Evolutionary conservation across 345 rosid genomes (phyloP), one percentile per base, ranked within the genome.

Genomic region (Dovyalis caffra): DNA sequence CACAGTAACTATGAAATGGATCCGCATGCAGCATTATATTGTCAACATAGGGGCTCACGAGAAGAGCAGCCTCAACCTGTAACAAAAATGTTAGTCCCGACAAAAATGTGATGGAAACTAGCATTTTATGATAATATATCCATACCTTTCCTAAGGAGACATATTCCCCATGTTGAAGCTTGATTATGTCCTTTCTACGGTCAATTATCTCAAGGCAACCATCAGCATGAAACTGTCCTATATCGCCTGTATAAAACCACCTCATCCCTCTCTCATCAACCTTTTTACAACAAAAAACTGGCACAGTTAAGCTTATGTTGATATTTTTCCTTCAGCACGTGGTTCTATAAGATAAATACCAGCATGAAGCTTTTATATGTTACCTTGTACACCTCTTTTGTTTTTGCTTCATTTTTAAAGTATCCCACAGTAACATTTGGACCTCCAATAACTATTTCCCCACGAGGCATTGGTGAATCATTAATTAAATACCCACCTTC

Each of bases 111-210:
- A 40, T 35, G 34, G 40, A 61, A 60, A 31, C 0, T 69, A 28
- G 33, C 20, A 15, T 31, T 35, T 56, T 43, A 45, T 58, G 28
- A 71, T 47, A 76, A 37, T 76, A 72, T 26, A 23, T n/a, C 16
- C 76, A 76, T 82, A 95, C 99, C 92, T 96, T 96, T 83, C 98
- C 99, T 57, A 96, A 80, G 53, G 99, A 93, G 79, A 96, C 92
- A 84, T 96, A 96, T 81, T 96, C 99, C 32, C 99, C 99, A 16
- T 93, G 98, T 82, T 93, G 98, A 85, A 96, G 97, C 82, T 96
- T 96, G 78, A 96, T 94, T 16, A 96, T 96, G 80, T 96, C 99
- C 77, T 96, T 96, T 72, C 90, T 96, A 7, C 98, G 94, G 81
- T 96, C 98, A 81, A 92, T 84, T 69, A 96, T 96, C 92, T 96